phyloP scores from a whole-genome alignment of 257 asterid genomes.

The Solanum rostratum region DNA sequence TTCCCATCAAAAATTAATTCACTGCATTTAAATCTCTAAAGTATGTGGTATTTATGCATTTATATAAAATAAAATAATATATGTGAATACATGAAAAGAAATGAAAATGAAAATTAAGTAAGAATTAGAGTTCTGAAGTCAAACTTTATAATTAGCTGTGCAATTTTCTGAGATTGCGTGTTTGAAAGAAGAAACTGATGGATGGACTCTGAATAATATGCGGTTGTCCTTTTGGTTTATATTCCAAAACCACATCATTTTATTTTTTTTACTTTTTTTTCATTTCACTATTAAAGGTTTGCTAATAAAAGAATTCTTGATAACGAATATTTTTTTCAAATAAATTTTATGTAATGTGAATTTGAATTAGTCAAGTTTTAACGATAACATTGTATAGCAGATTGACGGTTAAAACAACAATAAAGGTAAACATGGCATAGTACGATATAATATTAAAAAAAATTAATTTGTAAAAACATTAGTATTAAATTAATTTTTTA shows the following conservation, averaged over 20 bases:
- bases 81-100: neutral
- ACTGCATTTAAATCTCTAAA: neutral
- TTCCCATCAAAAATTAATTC: neutral
- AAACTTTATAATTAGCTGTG: neutral
- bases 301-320: no score
- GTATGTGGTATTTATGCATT: no score
- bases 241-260: neutral
- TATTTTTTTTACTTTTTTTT: neutral
- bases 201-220: neutral
- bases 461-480: no score
- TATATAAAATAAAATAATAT: no score
- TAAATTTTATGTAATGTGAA: no score
- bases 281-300: neutral
- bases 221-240: neutral
- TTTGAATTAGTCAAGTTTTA: no score
- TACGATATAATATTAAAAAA: no score
- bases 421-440: no score
- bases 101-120: neutral
- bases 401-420: no score
- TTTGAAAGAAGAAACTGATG: neutral
- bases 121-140: neutral
- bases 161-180: neutral
- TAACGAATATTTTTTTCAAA: no score
- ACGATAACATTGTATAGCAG: no score
- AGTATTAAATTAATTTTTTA: no score